Conservation (phyloP, 73 alveolate species). For the Breviolum minutum region DNA sequence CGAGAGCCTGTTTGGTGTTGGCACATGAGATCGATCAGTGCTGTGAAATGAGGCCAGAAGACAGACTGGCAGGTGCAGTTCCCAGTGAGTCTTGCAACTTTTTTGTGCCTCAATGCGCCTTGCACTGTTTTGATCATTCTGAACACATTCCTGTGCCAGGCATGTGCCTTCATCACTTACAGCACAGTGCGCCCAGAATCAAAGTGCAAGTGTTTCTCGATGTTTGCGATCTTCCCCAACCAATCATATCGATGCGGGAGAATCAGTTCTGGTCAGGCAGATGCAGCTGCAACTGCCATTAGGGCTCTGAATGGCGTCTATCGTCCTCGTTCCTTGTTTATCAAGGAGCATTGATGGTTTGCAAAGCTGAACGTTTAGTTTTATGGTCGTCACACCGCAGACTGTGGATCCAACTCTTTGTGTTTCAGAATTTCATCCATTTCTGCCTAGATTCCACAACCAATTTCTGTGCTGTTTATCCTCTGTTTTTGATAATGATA, state of each 20-base stretch:
- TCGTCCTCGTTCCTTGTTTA: constrained; percentile 60
- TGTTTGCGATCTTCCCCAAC: no score
- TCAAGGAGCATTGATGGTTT: no score
- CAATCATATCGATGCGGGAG: background rate
- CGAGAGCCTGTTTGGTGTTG: no score
- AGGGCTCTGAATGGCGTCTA: constrained; percentile 83
- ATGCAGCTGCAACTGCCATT: constrained; percentile 85
- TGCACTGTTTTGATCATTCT: background rate
- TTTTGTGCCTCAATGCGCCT: background rate
- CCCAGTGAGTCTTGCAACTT: background rate
- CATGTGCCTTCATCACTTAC: constrained; percentile 91
- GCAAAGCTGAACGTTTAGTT: no score
- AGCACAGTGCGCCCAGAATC: constrained; percentile 31
- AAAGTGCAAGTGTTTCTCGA: background rate
- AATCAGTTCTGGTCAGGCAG: background rate
- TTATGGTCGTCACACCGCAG: background rate
- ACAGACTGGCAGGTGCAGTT: constrained; percentile 64
- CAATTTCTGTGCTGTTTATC: no score
- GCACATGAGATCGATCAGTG: background rate
- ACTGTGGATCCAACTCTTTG: no score
- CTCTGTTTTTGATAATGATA: no score
- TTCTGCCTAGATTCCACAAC: no score
- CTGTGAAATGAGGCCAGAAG: constrained; percentile 45
- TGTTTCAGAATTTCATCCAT: no score
- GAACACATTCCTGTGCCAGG: background rate